Evolutionary conservation across 495 filamentous ascomycete species (phyloP).

Genomic region (Aspergillus diversus): DNA sequence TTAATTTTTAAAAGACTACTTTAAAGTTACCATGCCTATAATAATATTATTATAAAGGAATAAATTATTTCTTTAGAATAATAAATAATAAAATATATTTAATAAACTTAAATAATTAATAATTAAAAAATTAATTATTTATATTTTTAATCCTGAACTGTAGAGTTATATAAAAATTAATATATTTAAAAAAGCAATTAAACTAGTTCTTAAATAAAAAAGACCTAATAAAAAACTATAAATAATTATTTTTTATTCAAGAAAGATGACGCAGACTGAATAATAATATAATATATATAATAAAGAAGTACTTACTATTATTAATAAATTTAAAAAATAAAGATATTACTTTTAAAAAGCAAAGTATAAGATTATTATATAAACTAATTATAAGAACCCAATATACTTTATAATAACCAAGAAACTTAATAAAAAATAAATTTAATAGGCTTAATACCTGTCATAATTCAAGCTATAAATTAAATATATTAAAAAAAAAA

Average conservation of each 20-base stretch:
- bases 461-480: not conserved
- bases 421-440: too few relatives aligned
- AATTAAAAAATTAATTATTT: not conserved
- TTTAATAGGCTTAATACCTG: too few relatives aligned
- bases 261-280: not conserved
- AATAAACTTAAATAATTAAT: not conserved
- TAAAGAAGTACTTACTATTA: slow-evolving; percentile 1
- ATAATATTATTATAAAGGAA: not conserved
- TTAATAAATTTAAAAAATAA: slow-evolving; percentile 6
- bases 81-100: not conserved
- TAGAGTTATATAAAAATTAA: slow-evolving; percentile 6
- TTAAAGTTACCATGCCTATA: not conserved
- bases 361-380: not conserved
- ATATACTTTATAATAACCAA: too few relatives aligned
- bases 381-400: too few relatives aligned
- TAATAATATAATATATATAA: slow-evolving; percentile 1
- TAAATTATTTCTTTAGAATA: too few relatives aligned
- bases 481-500: slow-evolving; percentile 8
- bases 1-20: not conserved
- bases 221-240: too few relatives aligned
- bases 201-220: too few relatives aligned
- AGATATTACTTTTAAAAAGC: not conserved
- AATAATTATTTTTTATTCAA: too few relatives aligned
- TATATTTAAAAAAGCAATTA: slow-evolving; percentile 7
- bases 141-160: not conserved